Conservation (phyloP, 176 grass and related monocot genomes). For the Triticum turgidum region DNA sequence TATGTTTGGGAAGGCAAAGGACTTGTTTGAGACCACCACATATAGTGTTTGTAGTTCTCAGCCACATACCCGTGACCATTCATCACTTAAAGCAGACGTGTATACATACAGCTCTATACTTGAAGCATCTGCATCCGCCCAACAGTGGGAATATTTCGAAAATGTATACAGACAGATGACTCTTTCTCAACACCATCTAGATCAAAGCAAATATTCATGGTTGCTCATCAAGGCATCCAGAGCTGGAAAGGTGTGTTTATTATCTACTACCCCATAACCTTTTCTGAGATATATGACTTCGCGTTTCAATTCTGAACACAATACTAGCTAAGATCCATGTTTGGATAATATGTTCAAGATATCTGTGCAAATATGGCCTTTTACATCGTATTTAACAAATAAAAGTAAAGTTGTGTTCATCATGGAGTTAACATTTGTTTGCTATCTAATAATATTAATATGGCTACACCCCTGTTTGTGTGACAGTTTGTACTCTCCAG, state of each 20-base stretch:
- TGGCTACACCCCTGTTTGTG: not conserved
- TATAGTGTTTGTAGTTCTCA: slow-evolving; percentile 30
- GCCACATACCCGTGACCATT: slow-evolving; percentile 13
- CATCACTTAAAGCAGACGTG: slow-evolving; percentile 49
- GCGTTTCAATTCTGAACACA: slow-evolving; percentile 1
- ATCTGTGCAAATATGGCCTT: not conserved
- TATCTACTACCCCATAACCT: not conserved
- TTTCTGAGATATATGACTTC: not conserved
- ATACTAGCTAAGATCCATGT: not conserved
- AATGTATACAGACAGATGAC: slow-evolving; percentile 89
- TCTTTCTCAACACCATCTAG: slow-evolving; percentile 57
- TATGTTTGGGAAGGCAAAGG: slow-evolving; percentile 88
- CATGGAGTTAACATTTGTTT: not conserved
- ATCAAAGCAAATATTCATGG: slow-evolving; percentile 73
- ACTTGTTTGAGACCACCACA: slow-evolving; percentile 74
- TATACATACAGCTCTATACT: slow-evolving; percentile 89
- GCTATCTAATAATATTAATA: not conserved
- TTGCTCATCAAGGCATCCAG: slow-evolving; percentile 69
- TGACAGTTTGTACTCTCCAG: not conserved
- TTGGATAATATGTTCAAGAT: slow-evolving; percentile 14
- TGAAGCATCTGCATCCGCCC: slow-evolving; percentile 65
- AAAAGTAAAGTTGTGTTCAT: not conserved
- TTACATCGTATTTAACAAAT: not conserved
- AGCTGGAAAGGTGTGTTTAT: slow-evolving; percentile 73
- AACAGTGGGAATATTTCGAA: slow-evolving; percentile 98